phyloP scores from a whole-genome alignment of 2,329 filamentous ascomycete genomes.

The Esteya vermicola region DNA sequence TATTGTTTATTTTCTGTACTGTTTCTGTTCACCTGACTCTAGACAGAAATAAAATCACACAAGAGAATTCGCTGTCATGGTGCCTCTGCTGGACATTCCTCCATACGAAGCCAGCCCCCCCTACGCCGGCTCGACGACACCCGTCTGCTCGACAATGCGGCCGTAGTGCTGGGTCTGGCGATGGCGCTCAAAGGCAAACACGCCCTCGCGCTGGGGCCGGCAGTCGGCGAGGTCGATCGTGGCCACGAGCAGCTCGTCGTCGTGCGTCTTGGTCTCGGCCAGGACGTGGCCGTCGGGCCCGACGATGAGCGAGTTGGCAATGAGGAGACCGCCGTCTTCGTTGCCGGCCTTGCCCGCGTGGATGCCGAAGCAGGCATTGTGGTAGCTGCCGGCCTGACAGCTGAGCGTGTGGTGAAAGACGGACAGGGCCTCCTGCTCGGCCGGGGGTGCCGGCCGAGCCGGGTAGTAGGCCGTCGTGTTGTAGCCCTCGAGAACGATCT shows the following conservation, averaged over 20 bases:
- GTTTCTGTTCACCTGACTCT: no score
- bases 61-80: no score
- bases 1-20: no score
- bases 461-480: slow-evolving; percentile 32
- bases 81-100: no score
- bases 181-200: slow-evolving; percentile 29
- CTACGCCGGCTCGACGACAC: slow-evolving; percentile 14
- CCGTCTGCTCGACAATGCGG: slow-evolving; percentile 23
- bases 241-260: slow-evolving; percentile 33
- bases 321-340: slow-evolving; percentile 28
- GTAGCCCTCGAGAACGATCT: slow-evolving; percentile 26
- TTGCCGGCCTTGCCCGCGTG: slow-evolving; percentile 29
- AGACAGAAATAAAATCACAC: no score
- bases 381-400: slow-evolving; percentile 34
- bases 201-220: slow-evolving; percentile 29
- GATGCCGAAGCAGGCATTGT: slow-evolving; percentile 33
- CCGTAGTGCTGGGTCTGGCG: slow-evolving; percentile 26
- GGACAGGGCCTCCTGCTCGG: slow-evolving; percentile 28
- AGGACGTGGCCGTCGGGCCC: slow-evolving; percentile 31
- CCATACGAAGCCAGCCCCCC: no score
- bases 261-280: slow-evolving; percentile 30
- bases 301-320: slow-evolving; percentile 30
- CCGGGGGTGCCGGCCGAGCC: slow-evolving; percentile 17
- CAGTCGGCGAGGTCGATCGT: slow-evolving; percentile 33
- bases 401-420: slow-evolving; percentile 33